Evolutionary conservation across 163 green algal genomes (phyloP).

Genomic region (Coccomyxa subellipsoidea): DNA sequence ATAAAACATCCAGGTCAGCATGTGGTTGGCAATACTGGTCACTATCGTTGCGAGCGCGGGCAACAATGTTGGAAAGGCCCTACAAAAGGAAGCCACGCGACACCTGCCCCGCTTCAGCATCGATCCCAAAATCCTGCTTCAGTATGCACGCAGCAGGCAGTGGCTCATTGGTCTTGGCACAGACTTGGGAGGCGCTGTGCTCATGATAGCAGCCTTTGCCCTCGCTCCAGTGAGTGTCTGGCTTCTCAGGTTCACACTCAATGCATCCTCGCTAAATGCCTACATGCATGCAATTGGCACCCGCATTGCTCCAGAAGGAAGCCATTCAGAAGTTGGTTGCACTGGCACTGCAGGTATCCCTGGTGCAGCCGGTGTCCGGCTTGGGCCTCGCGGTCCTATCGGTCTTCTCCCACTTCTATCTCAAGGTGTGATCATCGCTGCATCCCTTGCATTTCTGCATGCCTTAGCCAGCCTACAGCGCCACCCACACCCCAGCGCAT

Average conservation of each 20-base stretch:
- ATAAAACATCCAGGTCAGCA: neutral
- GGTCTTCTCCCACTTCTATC: conserved; percentile 71
- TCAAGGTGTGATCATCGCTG: conserved; percentile 26
- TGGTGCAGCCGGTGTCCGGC: conserved; percentile 73
- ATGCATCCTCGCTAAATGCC: neutral
- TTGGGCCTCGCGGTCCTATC: conserved; percentile 70
- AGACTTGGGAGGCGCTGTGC: conserved; percentile 55
- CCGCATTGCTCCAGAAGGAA: no score
- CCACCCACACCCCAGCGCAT: no score
- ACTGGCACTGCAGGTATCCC: conserved; percentile 75
- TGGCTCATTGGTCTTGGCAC: conserved; percentile 61
- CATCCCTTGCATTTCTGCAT: neutral
- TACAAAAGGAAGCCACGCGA: conserved; percentile 67
- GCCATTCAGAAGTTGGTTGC: no score
- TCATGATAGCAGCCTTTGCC: conserved; percentile 64
- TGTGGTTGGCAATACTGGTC: conserved; percentile 63
- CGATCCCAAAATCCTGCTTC: conserved; percentile 33
- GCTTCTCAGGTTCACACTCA: no score
- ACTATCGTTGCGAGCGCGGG: conserved; percentile 58
- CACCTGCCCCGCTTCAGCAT: conserved; percentile 59
- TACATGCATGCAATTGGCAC: neutral
- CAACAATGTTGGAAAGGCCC: conserved; percentile 73
- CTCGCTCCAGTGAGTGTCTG: conserved; percentile 58
- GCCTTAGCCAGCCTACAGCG: no score
- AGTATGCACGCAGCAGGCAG: conserved; percentile 54